Base-by-base conservation (phyloP, 1,284 basidiomycete genomes). In the Moesziomyces globuligerus region DNA sequence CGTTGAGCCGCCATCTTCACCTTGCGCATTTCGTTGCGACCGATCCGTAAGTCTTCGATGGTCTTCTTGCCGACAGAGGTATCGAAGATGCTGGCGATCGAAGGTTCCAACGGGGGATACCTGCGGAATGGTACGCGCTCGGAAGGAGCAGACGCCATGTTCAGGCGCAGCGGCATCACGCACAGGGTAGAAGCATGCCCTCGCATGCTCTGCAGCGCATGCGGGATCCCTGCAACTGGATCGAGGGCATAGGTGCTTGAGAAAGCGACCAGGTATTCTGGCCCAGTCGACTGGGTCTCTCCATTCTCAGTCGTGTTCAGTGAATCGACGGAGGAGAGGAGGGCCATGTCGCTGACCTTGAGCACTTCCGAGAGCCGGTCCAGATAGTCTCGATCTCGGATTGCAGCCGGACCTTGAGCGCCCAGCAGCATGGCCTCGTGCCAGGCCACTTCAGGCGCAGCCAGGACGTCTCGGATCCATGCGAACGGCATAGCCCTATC, bases 241-340 rank as follows among this genome's bases (percentile, higher is more conserved):
- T 70, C 67, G 41, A 52, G 17, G 1, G 25, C 21, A 45, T 70
- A 70, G 17, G 59, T 64, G 51, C 43, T 54, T 37, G 67, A 64
- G 41, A 64, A 70, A 2, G 54, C 48, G 10, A 55, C 67, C 7
- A 70, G 51, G 48, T 52, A 59, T 2, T 59, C 51, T 7, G 38
- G 18, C 7, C 49, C 52, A 0, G 47, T 26, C 0, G 32, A 5
- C 20, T 20, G 11, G 4, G 50, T 10, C 1, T 25, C 25, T 10
- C 41, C 50, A 18, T 43, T 43, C 17, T 39, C 48, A 11, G 44
- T 37, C 1, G 53, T 57, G 32, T 13, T 6, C 4, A 17, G 4
- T 17, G 32, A 34, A 6, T 13, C 15, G 15, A 34, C 3, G 7
- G 32, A 13, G 15, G 32, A 15, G 4, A 68, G 45, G 38, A 70